Conservation (phyloP, 140 eudicot genomes). For the Anethum foeniculum region DNA sequence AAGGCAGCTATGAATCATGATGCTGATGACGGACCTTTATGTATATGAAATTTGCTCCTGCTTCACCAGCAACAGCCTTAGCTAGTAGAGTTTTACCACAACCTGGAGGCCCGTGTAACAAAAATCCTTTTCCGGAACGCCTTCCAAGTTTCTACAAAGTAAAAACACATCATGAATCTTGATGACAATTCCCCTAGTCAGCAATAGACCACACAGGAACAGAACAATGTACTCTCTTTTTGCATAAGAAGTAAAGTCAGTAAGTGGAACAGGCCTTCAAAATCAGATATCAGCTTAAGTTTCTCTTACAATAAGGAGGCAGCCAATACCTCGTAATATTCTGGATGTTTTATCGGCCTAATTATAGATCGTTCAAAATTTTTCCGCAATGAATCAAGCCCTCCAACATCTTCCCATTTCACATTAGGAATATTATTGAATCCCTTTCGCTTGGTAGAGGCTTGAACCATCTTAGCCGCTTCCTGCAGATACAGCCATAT, state of each 20-base stretch:
- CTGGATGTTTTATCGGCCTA: constrained; percentile 60
- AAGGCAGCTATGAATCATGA: neutral
- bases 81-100: constrained; percentile 96
- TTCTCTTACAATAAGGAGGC: neutral
- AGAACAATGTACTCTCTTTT: neutral
- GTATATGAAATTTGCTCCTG: constrained; percentile 91
- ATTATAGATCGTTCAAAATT: constrained; percentile 65
- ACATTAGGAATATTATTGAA: constrained; percentile 66
- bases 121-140: constrained; percentile 59
- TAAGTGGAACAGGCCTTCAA: no score
- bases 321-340: constrained; percentile 47
- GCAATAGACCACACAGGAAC: no score
- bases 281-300: no score
- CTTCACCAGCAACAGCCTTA: constrained; percentile 95
- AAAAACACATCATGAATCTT: neutral
- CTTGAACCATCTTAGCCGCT: constrained; percentile 71
- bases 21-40: constrained; percentile 45
- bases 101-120: constrained; percentile 98
- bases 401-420: constrained; percentile 95
- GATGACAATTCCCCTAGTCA: neutral
- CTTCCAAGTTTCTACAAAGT: constrained; percentile 47
- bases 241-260: no score
- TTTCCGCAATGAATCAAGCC: constrained; percentile 54
- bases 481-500: constrained; percentile 34
- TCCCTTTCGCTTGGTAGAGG: constrained; percentile 89